A percentile compares a stretch with the other conserved stretches of the same genome.
Conservation (phyloP, 2,329 filamentous ascomycete genomes). For the Ilyonectria mors-panacis region DNA sequence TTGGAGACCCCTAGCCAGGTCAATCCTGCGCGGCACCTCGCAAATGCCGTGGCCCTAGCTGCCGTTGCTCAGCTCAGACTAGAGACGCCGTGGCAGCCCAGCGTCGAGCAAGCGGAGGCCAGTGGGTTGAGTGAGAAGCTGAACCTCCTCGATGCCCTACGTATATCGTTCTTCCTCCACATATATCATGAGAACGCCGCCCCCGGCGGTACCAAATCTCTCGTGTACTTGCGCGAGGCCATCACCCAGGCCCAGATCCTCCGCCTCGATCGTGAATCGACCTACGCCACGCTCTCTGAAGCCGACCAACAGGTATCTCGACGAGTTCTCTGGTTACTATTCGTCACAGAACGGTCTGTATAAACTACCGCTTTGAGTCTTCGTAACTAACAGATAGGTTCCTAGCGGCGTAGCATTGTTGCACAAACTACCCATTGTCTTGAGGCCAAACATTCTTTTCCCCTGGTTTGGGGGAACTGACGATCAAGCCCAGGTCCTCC, state of each 20-base stretch:
- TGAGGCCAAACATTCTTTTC: constrained; percentile 59
- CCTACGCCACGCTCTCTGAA: constrained; percentile 54
- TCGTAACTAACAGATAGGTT: constrained; percentile 19
- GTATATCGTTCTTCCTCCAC: constrained; percentile 66
- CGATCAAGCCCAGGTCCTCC: constrained; percentile 61
- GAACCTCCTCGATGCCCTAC: constrained; percentile 58
- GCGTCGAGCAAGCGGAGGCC: constrained; percentile 47
- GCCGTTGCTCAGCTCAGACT: constrained; percentile 65
- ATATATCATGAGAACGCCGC: constrained; percentile 66
- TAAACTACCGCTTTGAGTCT: not conserved
- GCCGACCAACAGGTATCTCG: constrained; percentile 62
- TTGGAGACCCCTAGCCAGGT: constrained; percentile 49
- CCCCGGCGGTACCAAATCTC: constrained; percentile 61
- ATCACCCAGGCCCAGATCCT: constrained; percentile 67
- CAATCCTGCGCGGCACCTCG: constrained; percentile 57
- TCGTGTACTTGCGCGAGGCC: constrained; percentile 65
- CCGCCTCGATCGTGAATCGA: constrained; percentile 60
- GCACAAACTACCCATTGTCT: constrained; percentile 63
- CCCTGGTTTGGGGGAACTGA: constrained; percentile 52
- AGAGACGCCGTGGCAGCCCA: constrained; percentile 47
- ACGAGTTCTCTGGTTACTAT: constrained; percentile 63
- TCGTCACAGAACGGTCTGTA: constrained; percentile 60
- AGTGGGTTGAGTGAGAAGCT: constrained; percentile 47
- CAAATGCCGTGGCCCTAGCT: constrained; percentile 62
- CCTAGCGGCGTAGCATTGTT: constrained; percentile 64